Evolutionary conservation across 2,329 filamentous ascomycete genomes (phyloP).

Genomic region (Botryotinia convoluta): DNA sequence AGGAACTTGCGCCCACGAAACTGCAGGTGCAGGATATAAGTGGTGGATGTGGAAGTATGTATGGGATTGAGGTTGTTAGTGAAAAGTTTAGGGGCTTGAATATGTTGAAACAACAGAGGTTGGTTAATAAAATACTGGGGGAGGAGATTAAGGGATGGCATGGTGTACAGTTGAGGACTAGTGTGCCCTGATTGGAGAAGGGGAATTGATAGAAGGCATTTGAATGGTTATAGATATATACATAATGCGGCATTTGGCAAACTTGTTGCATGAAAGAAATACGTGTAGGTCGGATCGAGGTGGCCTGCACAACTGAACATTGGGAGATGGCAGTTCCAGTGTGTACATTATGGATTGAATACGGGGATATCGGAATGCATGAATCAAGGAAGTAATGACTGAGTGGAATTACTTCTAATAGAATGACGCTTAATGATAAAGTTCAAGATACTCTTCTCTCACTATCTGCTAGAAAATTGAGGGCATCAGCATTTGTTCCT

Average conservation of each 20-base stretch:
- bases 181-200: conserved; percentile 38
- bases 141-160: conserved; percentile 81
- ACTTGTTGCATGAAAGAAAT: neutral
- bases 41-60: conserved; percentile 85
- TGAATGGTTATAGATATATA: neutral
- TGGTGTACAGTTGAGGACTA: conserved; percentile 76
- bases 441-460: neutral
- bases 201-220: too few species aligned
- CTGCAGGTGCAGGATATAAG: conserved; percentile 68
- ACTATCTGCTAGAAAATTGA: neutral
- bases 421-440: neutral
- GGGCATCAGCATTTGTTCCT: neutral
- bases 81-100: conserved; percentile 66
- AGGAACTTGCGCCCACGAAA: conserved; percentile 35
- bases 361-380: neutral
- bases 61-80: conserved; percentile 75
- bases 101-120: conserved; percentile 77
- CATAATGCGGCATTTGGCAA: neutral
- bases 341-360: neutral
- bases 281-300: neutral
- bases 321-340: neutral
- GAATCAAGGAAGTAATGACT: neutral
- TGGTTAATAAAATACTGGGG: conserved; percentile 72
- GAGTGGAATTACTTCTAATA: neutral
- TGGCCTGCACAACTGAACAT: neutral